A percentile compares a stretch with the other conserved stretches of the same genome.
phyloP scores from a whole-genome alignment of 495 filamentous ascomycete species.

The Lentithecium fluviatile region DNA sequence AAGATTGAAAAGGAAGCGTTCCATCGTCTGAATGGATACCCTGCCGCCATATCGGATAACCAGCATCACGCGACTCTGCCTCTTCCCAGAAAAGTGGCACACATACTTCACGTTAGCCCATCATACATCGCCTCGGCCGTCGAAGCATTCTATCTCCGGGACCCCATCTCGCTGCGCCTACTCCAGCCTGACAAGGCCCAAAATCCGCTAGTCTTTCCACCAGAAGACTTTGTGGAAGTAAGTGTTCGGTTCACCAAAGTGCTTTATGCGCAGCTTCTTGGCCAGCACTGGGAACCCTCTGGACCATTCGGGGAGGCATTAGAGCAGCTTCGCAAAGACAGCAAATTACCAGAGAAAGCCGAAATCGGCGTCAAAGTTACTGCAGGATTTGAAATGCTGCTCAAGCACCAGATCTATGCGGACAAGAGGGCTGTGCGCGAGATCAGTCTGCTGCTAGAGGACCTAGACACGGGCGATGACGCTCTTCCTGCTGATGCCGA shows the following conservation, averaged over 20 bases:
- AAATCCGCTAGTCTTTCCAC: conserved; percentile 60
- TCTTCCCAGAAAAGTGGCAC: conserved; percentile 80
- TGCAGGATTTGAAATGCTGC: conserved; percentile 87
- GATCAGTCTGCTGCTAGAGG: conserved; percentile 70
- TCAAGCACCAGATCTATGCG: conserved; percentile 61
- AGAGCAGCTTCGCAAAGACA: conserved; percentile 49
- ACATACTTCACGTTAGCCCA: conserved; percentile 70
- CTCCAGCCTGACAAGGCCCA: conserved; percentile 54
- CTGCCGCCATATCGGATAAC: conserved; percentile 64
- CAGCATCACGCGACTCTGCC: conserved; percentile 69
- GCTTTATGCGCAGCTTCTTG: conserved; percentile 85
- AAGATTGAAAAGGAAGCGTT: conserved; percentile 86
- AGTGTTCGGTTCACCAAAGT: conserved; percentile 80
- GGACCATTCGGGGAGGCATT: conserved; percentile 34
- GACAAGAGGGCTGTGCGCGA: conserved; percentile 67
- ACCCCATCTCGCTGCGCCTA: conserved; percentile 72
- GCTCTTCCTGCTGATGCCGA: conserved; percentile 70
- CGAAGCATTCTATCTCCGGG: conserved; percentile 90
- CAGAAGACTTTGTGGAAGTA: conserved; percentile 73
- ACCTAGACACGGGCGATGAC: conserved; percentile 61
- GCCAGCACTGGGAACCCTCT: conserved; percentile 78
- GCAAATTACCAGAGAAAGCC: conserved; percentile 40
- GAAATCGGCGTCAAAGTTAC: conserved; percentile 88
- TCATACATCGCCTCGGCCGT: conserved; percentile 75
- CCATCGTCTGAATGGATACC: conserved; percentile 80